Evolutionary conservation across 192 early-diverging fungal species (phyloP), one percentile per base, ranked within the genome.

Genomic region (Umbelopsis sp.): DNA sequence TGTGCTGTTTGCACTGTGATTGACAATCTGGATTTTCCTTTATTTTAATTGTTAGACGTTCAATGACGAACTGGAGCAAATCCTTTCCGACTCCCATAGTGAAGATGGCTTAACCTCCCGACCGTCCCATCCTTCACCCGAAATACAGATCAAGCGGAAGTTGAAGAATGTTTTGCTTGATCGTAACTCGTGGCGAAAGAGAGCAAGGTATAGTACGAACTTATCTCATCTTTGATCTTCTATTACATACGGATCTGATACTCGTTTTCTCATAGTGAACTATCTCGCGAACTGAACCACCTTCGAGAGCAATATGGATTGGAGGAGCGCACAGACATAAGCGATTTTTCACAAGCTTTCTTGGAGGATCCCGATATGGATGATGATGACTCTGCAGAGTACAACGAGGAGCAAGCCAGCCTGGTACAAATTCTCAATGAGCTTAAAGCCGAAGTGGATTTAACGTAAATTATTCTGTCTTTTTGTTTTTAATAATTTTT

Each of bases 11-110:
- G 5, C 4, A 11, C 38, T 6, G 7, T 41, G 38, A 5, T 41
- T 41, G 0, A 11, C 38, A 6, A 6, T 11, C 38, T 11, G 0
- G 4, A 6, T 41, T 41, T 11, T 11, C 38, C 7, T 5, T 41
- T 41, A 6, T 38, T 38, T 38, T 41, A 1, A 6, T 41, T 41
- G 4, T 5, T 11, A 69, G 68, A 70, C 68, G 12, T 70, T 70
- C 49, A 70, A 70, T 26, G 68, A 70, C 16, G 68, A 70, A 70
- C 45, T 70, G 17, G 68, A 70, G 36, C 32, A 50, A 50, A 70
- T 70, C 16, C 47, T 68, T 12, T 32, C 56, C 26, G 56, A 70
- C n/a, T 41, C 32, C 22, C 17, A 52, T 14, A 50, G n/a, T 53
- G 50, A 70, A 8, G 68, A 70, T 9, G 47, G 51, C n/a, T 31